Conservation (phyloP, 352 stramenopile species). For the Achlya hypogyna region DNA sequence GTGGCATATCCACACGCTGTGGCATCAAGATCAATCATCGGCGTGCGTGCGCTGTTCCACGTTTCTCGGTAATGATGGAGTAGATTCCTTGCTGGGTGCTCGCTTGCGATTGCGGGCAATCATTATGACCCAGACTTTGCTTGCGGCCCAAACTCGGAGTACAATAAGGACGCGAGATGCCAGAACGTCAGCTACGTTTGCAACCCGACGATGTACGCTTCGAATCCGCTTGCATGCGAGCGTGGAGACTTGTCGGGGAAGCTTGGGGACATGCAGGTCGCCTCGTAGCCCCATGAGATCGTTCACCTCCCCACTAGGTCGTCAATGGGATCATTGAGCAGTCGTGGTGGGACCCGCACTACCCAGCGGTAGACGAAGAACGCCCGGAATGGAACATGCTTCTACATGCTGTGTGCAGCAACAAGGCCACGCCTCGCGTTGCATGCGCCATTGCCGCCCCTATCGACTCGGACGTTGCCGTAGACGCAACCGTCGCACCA, state of each 20-base stretch:
- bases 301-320: background rate
- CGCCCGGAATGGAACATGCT: slow-evolving; percentile 51
- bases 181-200: slow-evolving; percentile 36
- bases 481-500: background rate
- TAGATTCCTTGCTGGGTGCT: slow-evolving; percentile 38
- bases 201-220: slow-evolving; percentile 27
- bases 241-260: slow-evolving; percentile 51
- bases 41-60: background rate
- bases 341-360: slow-evolving; percentile 39
- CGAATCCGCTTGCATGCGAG: slow-evolving; percentile 36
- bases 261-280: slow-evolving; percentile 30
- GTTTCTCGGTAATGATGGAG: background rate
- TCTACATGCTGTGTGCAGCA: slow-evolving; percentile 44
- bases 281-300: background rate
- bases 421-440: slow-evolving; percentile 33
- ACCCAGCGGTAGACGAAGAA: slow-evolving; percentile 32
- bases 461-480: background rate
- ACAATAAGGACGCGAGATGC: slow-evolving; percentile 30
- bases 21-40: slow-evolving; percentile 21
- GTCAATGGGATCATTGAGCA: slow-evolving; percentile 15
- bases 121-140: slow-evolving; percentile 52
- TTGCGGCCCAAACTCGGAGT: slow-evolving; percentile 49
- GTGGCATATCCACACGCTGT: slow-evolving; percentile 53
- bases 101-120: slow-evolving; percentile 33
- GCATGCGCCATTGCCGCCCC: slow-evolving; percentile 26